phyloP scores from a whole-genome alignment of 805 yeast genomes.

The Candida stauntonica region DNA sequence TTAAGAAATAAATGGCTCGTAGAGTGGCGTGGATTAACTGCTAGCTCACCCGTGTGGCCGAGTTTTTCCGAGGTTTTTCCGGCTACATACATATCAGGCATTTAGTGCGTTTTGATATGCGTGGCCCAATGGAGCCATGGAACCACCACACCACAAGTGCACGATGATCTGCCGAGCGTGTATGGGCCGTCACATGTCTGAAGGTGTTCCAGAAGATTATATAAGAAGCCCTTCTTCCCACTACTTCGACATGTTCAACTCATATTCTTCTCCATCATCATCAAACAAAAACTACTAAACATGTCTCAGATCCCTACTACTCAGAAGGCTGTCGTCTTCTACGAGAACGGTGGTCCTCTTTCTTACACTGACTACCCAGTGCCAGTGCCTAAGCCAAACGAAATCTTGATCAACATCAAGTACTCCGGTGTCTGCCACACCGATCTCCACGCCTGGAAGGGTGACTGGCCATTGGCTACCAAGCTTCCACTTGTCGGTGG shows the following conservation, averaged over 20 bases:
- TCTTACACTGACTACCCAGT: constrained; percentile 48
- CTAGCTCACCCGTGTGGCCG: too few species aligned
- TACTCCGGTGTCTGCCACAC: constrained; percentile 66
- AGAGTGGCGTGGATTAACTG: too few species aligned
- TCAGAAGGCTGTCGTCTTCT: constrained; percentile 49
- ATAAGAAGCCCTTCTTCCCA: neutral
- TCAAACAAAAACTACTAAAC: neutral
- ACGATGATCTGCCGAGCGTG: too few species aligned
- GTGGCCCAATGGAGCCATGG: too few species aligned
- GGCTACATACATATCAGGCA: too few species aligned
- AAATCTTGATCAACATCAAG: constrained; percentile 50
- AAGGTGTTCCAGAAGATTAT: too few species aligned
- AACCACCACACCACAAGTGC: too few species aligned
- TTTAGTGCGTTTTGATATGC: too few species aligned
- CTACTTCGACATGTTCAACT: neutral
- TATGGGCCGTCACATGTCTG: too few species aligned
- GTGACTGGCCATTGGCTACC: constrained; percentile 56
- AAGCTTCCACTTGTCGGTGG: constrained; percentile 66
- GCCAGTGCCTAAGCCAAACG: constrained; percentile 52
- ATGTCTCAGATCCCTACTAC: constrained; percentile 32
- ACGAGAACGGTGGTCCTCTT: constrained; percentile 43
- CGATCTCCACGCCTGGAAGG: constrained; percentile 53
- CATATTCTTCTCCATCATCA: neutral
- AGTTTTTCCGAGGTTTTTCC: too few species aligned
- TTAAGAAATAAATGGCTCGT: too few species aligned